phyloP scores from a whole-genome alignment of 768 basidiomycete genomes.

The Kwoniella newhampshirensis region DNA sequence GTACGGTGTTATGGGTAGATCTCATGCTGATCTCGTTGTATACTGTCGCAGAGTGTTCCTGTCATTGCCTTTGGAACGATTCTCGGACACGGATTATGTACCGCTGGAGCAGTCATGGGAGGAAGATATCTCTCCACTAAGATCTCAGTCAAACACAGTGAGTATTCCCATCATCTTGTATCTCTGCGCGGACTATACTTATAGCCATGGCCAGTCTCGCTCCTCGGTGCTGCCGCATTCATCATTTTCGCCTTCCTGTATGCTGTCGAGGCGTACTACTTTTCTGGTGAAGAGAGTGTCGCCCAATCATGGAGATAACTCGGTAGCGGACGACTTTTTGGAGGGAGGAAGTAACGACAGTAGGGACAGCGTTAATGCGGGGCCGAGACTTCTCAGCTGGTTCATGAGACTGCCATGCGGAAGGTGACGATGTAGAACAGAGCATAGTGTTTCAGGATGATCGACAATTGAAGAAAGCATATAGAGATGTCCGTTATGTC shows the following conservation, averaged over 20 bases:
- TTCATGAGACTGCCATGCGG: no score
- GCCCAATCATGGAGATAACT: no score
- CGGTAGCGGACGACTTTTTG: no score
- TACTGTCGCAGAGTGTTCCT: constrained; percentile 73
- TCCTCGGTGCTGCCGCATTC: constrained; percentile 78
- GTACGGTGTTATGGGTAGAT: neutral
- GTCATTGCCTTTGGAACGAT: constrained; percentile 87
- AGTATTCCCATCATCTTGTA: constrained; percentile 45
- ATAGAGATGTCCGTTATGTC: no score
- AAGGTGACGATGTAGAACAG: no score
- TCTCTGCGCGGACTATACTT: neutral
- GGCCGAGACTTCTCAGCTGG: no score
- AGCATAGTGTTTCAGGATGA: no score
- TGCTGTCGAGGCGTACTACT: constrained; percentile 62
- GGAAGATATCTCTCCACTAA: constrained; percentile 89
- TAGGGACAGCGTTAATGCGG: no score
- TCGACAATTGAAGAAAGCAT: no score
- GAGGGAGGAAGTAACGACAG: no score
- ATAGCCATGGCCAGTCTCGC: constrained; percentile 65
- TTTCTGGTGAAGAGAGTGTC: constrained; percentile 4
- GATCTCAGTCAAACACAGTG: constrained; percentile 92
- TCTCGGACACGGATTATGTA: constrained; percentile 82
- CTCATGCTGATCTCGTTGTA: constrained; percentile 1
- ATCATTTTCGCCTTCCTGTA: constrained; percentile 78
- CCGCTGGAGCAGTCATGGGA: constrained; percentile 84